Percentiles rank a stretch among this genome's conserved stretches.
Conservation (phyloP, 331 rosid species). For the Acacia concinna region DNA sequence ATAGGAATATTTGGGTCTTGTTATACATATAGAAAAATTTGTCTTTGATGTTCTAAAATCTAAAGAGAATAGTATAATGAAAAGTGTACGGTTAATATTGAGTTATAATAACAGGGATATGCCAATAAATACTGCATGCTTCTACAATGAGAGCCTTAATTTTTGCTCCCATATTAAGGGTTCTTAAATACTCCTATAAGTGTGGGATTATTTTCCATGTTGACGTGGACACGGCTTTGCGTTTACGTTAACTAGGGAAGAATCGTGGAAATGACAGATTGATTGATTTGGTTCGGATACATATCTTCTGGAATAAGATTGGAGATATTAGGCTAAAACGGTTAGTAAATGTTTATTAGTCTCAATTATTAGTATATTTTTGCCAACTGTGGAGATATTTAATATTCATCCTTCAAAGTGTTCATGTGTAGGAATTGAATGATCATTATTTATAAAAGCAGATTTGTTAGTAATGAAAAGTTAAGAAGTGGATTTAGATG, state of each 20-base stretch:
- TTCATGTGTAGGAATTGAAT: too few relatives aligned
- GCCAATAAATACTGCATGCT: not conserved
- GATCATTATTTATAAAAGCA: too few relatives aligned
- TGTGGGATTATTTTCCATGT: not conserved
- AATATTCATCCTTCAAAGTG: not conserved
- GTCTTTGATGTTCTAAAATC: not conserved
- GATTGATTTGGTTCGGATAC: not conserved
- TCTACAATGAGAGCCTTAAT: too few relatives aligned
- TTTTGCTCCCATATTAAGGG: not conserved
- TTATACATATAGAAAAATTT: too few relatives aligned
- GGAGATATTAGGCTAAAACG: too few relatives aligned
- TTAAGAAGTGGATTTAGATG: not conserved
- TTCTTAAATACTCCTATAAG: not conserved
- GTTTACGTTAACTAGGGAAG: not conserved
- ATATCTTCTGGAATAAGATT: not conserved
- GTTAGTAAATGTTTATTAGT: not conserved
- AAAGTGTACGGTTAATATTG: not conserved
- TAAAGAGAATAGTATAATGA: not conserved
- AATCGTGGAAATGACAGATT: not conserved
- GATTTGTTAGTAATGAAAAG: too few relatives aligned
- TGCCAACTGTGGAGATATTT: not conserved
- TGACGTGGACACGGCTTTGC: not conserved
- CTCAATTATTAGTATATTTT: not conserved
- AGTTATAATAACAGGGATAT: not conserved
- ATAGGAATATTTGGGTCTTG: not conserved